Evolutionary conservation across 352 stramenopile genomes (phyloP).

Genomic region (Globisporangium ultimum): DNA sequence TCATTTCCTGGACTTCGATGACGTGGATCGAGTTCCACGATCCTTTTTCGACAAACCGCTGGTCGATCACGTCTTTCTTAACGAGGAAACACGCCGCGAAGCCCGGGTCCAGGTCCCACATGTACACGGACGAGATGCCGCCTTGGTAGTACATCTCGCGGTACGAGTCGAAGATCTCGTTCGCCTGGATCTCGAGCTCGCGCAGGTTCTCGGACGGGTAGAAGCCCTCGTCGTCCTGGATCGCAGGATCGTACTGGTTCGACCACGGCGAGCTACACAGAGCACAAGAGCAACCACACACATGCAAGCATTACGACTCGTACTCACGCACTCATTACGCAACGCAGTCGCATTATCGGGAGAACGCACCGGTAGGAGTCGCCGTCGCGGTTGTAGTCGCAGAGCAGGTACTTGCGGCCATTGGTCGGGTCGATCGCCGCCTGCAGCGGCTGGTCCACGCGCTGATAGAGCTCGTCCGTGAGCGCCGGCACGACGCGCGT

Average conservation of each 20-base stretch:
- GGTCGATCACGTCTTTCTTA: conserved; percentile 88
- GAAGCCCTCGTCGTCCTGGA: conserved; percentile 84
- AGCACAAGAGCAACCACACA: neutral
- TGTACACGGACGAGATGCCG: conserved; percentile 92
- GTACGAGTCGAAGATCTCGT: conserved; percentile 97
- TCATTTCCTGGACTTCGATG: conserved; percentile 84
- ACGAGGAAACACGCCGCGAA: conserved; percentile 95
- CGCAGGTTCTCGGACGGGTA: conserved; percentile 87
- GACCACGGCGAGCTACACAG: conserved; percentile 83
- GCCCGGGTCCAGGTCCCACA: conserved; percentile 93
- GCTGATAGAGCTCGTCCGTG: conserved; percentile 91
- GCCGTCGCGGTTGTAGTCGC: conserved; percentile 95
- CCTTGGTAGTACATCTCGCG: conserved; percentile 95
- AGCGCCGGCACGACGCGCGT: conserved; percentile 76
- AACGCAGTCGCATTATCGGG: no score
- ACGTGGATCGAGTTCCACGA: conserved; percentile 96
- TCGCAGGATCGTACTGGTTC: conserved; percentile 87
- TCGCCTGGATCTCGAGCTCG: conserved; percentile 90
- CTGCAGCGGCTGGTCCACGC: conserved; percentile 91
- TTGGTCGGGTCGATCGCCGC: conserved; percentile 82
- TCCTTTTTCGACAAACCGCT: conserved; percentile 79
- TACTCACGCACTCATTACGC: no score
- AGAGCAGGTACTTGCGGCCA: conserved; percentile 90
- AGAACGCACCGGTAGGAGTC: conserved; percentile 71
- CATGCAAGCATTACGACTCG: neutral